A percentile compares a stretch with the other conserved stretches of the same genome.
Evolutionary conservation across 2,329 filamentous ascomycete species (phyloP).

Genomic region (Pseudocercospora eumusae): DNA sequence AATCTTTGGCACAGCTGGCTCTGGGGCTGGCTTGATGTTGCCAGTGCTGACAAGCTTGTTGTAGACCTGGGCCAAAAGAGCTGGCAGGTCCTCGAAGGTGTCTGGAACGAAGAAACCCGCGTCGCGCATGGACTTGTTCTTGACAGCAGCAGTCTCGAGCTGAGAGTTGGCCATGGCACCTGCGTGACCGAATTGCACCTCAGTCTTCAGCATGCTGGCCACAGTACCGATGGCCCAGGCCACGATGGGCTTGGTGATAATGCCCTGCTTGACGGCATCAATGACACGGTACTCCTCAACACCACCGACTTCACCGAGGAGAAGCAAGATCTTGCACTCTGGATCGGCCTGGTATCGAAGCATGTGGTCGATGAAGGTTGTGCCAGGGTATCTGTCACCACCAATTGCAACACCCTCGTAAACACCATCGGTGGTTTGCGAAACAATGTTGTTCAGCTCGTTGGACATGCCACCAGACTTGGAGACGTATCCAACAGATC

Average conservation of each 20-base stretch:
- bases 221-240: slow-evolving; percentile 99
- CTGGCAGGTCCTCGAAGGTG: slow-evolving; percentile 94
- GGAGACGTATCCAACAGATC: slow-evolving; percentile 98
- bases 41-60: slow-evolving; percentile 82
- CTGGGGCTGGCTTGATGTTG: slow-evolving; percentile 78
- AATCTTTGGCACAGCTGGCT: slow-evolving; percentile 97
- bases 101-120: slow-evolving; percentile 92
- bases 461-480: slow-evolving; percentile 99
- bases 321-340: slow-evolving; percentile 93
- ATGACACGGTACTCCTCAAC: slow-evolving; percentile 99
- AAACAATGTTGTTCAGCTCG: slow-evolving; percentile 99
- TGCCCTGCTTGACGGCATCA: slow-evolving; percentile 90
- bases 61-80: slow-evolving; percentile 76
- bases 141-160: slow-evolving; percentile 92
- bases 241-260: slow-evolving; percentile 97
- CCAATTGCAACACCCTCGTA: slow-evolving; percentile 99
- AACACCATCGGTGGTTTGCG: slow-evolving; percentile 94
- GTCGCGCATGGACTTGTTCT: slow-evolving; percentile 96
- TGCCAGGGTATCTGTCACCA: slow-evolving; percentile 97
- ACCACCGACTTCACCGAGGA: slow-evolving; percentile 98
- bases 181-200: slow-evolving; percentile 98
- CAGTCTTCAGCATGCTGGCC: slow-evolving; percentile 99
- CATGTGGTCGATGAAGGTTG: slow-evolving; percentile 98
- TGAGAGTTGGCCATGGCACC: slow-evolving; percentile 99
- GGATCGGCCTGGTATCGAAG: slow-evolving; percentile 95